Conservation (phyloP, 805 yeast genomes). For the Pichia rugopelliculosa region DNA sequence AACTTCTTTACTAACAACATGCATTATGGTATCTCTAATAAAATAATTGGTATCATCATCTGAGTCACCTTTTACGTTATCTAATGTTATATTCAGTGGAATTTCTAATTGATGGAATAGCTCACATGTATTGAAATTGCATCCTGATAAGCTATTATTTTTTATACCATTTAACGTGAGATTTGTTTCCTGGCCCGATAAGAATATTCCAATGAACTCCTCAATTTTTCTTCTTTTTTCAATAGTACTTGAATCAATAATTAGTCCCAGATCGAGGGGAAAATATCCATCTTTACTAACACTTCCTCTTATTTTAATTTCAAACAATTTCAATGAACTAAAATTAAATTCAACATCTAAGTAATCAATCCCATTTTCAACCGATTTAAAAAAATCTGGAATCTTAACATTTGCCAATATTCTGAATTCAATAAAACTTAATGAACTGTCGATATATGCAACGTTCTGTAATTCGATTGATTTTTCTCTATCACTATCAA, state of each 20-base stretch:
- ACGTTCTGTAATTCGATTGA: neutral
- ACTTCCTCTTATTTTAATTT: conserved; percentile 24
- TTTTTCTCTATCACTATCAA: neutral
- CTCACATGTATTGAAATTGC: conserved; percentile 10
- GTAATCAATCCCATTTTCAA: neutral
- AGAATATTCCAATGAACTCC: neutral
- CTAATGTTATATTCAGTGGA: conserved; percentile 5
- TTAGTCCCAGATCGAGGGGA: neutral
- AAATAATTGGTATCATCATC: conserved; percentile 22
- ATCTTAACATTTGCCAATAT: neutral
- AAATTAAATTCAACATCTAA: conserved; percentile 3
- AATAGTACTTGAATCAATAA: neutral
- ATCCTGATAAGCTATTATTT: conserved; percentile 27
- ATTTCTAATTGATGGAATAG: neutral
- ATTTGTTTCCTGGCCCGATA: neutral
- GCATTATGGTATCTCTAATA: conserved; percentile 43
- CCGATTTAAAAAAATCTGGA: neutral
- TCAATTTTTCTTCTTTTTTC: neutral
- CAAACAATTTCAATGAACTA: neutral
- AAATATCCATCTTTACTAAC: conserved; percentile 5
- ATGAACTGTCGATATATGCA: neutral
- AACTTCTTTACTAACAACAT: conserved; percentile 45
- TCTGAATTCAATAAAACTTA: neutral
- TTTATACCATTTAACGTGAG: conserved; percentile 4
- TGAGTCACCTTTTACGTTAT: neutral